Base-by-base conservation (phyloP, 768 basidiomycete species). In the Austroboletus festivus region DNA sequence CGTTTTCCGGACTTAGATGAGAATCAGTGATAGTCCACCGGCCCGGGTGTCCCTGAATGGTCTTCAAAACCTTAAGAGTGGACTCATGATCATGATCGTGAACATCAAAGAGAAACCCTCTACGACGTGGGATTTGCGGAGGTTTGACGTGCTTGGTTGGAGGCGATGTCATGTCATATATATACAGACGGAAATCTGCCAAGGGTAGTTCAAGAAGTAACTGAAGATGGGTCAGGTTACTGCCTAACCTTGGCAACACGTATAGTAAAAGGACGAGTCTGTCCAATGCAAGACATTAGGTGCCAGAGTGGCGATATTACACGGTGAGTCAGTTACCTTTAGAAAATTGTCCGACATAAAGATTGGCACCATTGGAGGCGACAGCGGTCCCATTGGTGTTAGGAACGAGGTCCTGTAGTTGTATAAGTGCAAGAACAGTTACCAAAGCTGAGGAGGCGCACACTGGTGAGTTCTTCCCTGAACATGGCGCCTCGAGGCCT, bases 21-120 rank as follows among this genome's bases (percentile, higher is more conserved):
- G 88, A 88, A 68, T 97, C 96, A 7, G 93, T 97, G 48, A 98
- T 89, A 0, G 94, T 96, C 94, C 93, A 98, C 30, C 81, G 74
- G 0, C 89, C 89, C 15, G 80, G 76, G 28, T 79, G 72, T 1
- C 89, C 94, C 60, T 83, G 77, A 39, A 95, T 86, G 1, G 81
- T 82, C 62, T 90, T 79, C 42, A 75, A 67, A 18, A 73, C 62
- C 42, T 73, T 75, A 60, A 81, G 70, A 7, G 73, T 75, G 6
- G 76, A 76, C 38, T 68, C 62, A 44, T 84, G 80, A 26, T 75
- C 73, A 70, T 53, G 56, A 6, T 63, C 67, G 30, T 55, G 62
- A 23, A 67, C 56, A 30, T 68, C 53, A 44, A 57, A 52, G 41
- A 48, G 39, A 4, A 49, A 53, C 38, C 57, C 23, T 47, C 57